phyloP scores from a whole-genome alignment of 2,329 filamentous ascomycete species.

The Alternaria burnsii region DNA sequence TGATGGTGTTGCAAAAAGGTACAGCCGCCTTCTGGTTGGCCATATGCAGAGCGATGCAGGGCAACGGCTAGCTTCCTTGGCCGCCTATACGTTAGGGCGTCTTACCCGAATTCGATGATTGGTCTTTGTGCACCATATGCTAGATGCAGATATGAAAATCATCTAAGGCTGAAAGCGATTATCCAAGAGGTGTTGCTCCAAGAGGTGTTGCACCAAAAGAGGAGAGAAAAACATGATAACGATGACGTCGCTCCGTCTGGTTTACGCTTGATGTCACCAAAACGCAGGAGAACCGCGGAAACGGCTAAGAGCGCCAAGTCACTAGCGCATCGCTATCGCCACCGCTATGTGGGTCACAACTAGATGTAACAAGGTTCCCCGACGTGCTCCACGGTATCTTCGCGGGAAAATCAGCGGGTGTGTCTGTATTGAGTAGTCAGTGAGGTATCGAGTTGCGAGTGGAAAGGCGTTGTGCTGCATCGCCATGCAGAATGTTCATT shows the following conservation, averaged over 20 bases:
- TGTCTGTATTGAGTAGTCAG: background rate
- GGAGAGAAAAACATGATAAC: background rate
- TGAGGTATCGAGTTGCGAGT: background rate
- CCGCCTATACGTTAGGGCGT: background rate
- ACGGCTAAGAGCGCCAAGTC: conserved; percentile 1
- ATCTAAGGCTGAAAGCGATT: background rate
- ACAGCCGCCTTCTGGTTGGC: background rate
- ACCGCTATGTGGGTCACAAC: conserved; percentile 8
- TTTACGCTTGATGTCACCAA: background rate
- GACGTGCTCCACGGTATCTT: conserved; percentile 6
- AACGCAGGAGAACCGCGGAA: conserved; percentile 1
- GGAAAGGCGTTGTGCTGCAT: background rate
- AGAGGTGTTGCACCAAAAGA: background rate
- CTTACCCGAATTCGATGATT: background rate
- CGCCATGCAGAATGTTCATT: background rate
- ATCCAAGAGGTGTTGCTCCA: background rate
- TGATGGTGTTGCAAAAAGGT: conserved; percentile 5
- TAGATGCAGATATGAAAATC: background rate
- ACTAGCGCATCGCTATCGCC: conserved; percentile 12
- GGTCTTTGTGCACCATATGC: background rate
- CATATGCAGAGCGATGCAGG: background rate
- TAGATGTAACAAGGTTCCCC: conserved; percentile 22
- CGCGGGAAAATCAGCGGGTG: conserved; percentile 6
- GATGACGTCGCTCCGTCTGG: conserved; percentile 8
- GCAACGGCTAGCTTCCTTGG: background rate